Base-by-base conservation (phyloP, 2,329 filamentous ascomycete species). In the Camptophora hylomeconis region DNA sequence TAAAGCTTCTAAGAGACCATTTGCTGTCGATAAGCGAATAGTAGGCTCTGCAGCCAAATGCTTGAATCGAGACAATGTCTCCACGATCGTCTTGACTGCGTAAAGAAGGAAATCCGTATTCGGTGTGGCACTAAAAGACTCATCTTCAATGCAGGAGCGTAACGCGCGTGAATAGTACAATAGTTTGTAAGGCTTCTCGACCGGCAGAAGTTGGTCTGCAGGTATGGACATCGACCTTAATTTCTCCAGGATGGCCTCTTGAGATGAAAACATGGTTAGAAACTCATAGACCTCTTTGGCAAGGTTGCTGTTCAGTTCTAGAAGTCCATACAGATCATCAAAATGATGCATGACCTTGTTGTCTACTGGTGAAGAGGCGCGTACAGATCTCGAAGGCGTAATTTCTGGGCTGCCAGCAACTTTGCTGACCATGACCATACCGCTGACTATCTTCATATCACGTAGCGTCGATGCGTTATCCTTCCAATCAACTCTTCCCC, bases 311-410 rank as follows among this genome's bases (percentile, higher is more conserved):
- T 80, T 69, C 56, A 86, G 69, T 39, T 74, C 72, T 30, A 95
- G 63, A 45, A 87, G 79, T 23, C 72, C 69, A 65, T 89, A 93
- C 14, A 98, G 57, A 36, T 87, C 75, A 30, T 81, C 69, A 45
- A 93, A 92, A 51, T 92, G 80, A 33, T 74, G 67, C 41, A 89
- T 60, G 13, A 95, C 75, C 44, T 87, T 80, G 8, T 71, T 65
- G 48, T 95, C 83, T 3, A 95, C 63, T 2, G 66, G 19, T 58
- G 67, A 44, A n/a, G 35, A 26, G 10, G 41, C 33, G 5, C 40
- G 38, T 60, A 74, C 25, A 60, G 68, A 27, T 58, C 71, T 28
- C 3, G 25, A 26, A 17, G 32, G 38, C 7, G 28, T 28, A 12
- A 24, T 37, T 11, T 37, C 36, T 14, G 28, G 22, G 15, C 36